These are phyloP conservation scores for Russula earlei DNA, from an alignment of 768 basidiomycete genomes.

Conservation along the genomic window DNA sequence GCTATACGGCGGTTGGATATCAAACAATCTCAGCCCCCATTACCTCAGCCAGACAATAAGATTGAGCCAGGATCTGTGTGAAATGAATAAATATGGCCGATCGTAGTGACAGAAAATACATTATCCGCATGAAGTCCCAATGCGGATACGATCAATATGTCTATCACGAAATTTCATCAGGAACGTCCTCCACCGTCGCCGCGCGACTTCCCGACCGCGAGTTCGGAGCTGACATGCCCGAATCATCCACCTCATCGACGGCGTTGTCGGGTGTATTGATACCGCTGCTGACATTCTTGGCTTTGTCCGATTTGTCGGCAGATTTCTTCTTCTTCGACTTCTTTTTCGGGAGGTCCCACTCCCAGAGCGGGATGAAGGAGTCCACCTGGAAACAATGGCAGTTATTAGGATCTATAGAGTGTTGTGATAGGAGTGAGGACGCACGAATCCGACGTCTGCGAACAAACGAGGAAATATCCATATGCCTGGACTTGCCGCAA, in stretches of 20 bases:
- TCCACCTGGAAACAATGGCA: constrained; percentile 56
- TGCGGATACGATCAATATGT: neutral
- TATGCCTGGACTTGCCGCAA: constrained; percentile 82
- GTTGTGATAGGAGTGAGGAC: constrained; percentile 28
- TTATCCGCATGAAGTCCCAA: neutral
- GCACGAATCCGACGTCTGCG: constrained; percentile 95
- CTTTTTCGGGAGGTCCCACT: constrained; percentile 83
- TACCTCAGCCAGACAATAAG: neutral
- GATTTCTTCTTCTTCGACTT: constrained; percentile 50
- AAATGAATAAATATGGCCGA: constrained; percentile 14
- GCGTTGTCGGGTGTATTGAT: constrained; percentile 32
- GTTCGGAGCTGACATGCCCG: constrained; percentile 28
- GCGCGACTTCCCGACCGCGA: constrained; percentile 28
- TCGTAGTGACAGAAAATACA: neutral
- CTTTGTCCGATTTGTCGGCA: constrained; percentile 41
- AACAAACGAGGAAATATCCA: constrained; percentile 99
- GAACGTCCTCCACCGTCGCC: constrained; percentile 27
- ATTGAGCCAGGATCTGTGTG: constrained; percentile 8
- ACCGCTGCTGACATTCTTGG: constrained; percentile 31
- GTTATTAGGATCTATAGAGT: neutral
- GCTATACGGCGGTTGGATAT: constrained; percentile 15
- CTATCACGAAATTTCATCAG: constrained; percentile 25
- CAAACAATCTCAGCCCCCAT: neutral
- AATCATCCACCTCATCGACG: constrained; percentile 31
- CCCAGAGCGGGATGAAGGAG: constrained; percentile 94